phyloP scores from a whole-genome alignment of 805 yeast genomes.

The Metschnikowia corniflorae region DNA sequence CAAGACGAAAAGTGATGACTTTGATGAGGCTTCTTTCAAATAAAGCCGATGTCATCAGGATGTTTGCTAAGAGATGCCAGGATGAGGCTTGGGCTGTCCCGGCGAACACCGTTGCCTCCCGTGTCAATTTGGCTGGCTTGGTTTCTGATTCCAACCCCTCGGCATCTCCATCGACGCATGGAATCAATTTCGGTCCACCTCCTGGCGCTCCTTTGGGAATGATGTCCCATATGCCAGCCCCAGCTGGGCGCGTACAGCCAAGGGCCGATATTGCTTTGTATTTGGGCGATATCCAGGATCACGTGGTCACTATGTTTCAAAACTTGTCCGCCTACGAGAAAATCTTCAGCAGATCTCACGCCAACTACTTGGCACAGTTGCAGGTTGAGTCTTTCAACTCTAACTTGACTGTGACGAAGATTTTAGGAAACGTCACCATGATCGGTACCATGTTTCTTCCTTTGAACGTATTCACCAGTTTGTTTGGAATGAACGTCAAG shows the following conservation, averaged over 20 bases:
- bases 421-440: conserved; percentile 84
- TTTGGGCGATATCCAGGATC: conserved; percentile 95
- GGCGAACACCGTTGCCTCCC: conserved; percentile 13
- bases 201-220: conserved; percentile 31
- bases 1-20: conserved; percentile 89
- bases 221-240: conserved; percentile 20
- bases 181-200: conserved; percentile 35
- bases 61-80: conserved; percentile 93
- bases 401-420: conserved; percentile 78
- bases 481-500: conserved; percentile 92
- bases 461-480: conserved; percentile 82
- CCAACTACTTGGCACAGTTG: conserved; percentile 88
- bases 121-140: conserved; percentile 18
- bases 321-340: conserved; percentile 86
- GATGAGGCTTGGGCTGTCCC: conserved; percentile 47
- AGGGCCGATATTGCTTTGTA: conserved; percentile 89
- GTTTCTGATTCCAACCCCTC: not conserved
- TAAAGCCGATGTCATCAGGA: conserved; percentile 92
- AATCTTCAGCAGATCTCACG: conserved; percentile 86
- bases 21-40: conserved; percentile 85
- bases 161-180: conserved; percentile 16
- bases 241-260: conserved; percentile 47
- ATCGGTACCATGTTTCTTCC: conserved; percentile 91
- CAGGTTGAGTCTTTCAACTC: conserved; percentile 90
- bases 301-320: conserved; percentile 93